Base-by-base conservation (phyloP, 371 early-diverging fungal species). In the Syncephalastrum sp. region DNA sequence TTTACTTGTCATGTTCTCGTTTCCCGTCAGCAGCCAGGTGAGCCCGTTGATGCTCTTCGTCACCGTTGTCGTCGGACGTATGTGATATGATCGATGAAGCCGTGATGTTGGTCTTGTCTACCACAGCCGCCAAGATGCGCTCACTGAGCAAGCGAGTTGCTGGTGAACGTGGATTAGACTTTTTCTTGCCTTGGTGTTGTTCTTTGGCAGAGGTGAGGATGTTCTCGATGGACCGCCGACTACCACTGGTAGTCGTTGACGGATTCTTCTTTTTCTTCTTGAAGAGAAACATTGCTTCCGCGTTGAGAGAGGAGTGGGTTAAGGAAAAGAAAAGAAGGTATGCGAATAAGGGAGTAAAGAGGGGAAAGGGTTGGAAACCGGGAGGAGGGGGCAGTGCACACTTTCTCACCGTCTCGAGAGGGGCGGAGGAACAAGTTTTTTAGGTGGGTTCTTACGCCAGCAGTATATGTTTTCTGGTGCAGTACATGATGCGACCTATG, bases 131-230 rank as follows among this genome's bases (percentile, higher is more conserved):
- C 12, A 55, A 38, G 8, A 50, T 21, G 14, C 55, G 55, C 33
- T 61, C 56, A 44, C 50, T 55, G 45, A 61, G 54, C 24, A 61
- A 42, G 29, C 61, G 61, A 14, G 61, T 50, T 14, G 54, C 42
- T 15, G 61, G 56, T 21, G 50, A 46, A 2, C 50, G 25, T 15
- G 49, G 25, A 12, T 43, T 27, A 33, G 57, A 13, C 41, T 42
- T 50, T 12, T 50, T 59, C 41, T 8, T 59, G 38, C 38, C 52
- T 1, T 59, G 44, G 46, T 45, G 21, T 33, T 48, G 41, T 49
- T 56, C 14, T 54, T 15, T 17, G 19, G 47, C 23, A 3, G 19
- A 47, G 47, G 15, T 14, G 7, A 47, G 14, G 15, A 47, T 8
- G 47, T 23, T 47, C 12, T 47, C 47, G 7, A 17, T 47, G 12